Base-by-base conservation (phyloP, 2,329 filamentous ascomycete genomes). In the Podosphaera leucotricha region DNA sequence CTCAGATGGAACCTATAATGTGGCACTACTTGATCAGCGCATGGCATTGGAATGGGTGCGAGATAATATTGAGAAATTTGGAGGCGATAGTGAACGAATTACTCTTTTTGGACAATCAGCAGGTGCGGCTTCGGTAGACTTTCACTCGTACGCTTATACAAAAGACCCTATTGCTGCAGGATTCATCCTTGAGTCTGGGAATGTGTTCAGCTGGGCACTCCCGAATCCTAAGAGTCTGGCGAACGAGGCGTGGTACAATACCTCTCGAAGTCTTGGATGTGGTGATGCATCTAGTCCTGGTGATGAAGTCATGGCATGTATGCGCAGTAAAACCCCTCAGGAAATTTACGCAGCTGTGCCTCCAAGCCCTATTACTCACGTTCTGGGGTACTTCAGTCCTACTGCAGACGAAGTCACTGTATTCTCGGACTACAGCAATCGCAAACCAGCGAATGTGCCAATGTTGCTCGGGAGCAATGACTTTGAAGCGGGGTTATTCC, bases 11-110 rank as follows among this genome's bases (percentile, higher is more conserved):
- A n/a, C 60, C 75, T 2, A 87, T 86, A 54, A 58, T 83, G 2
- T 81, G 81, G 2, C 66, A 82, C 2, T 64, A 80, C 0, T n/a
- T n/a, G 81, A 87, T 53, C 80, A 86, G 53, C 67, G 78, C 28
- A 65, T 80, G 49, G 80, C 71, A 0, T 64, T 87, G 6, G 62
- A 85, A 55, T 87, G 81, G 81, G 71, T 82, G 1, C 73, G 77
- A 6, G 78, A 83, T 52, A 83, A 86, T 50, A 83, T 87, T 46
- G 73, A 63, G 1, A 66, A 72, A 0, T 92, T 90, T 55, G 83
- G 83, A 8, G 83, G 83, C 13, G 61, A 66, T 49, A 60, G 60
- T 8, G 44, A 46, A 1, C 59, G 62, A 46, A 61, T 65, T 2
- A 65, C 62, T 6, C 55, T 65, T 43, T 67, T 60, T 63, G 66